Conservation (phyloP, 805 yeast genomes). For the Kazachstania viticola region DNA sequence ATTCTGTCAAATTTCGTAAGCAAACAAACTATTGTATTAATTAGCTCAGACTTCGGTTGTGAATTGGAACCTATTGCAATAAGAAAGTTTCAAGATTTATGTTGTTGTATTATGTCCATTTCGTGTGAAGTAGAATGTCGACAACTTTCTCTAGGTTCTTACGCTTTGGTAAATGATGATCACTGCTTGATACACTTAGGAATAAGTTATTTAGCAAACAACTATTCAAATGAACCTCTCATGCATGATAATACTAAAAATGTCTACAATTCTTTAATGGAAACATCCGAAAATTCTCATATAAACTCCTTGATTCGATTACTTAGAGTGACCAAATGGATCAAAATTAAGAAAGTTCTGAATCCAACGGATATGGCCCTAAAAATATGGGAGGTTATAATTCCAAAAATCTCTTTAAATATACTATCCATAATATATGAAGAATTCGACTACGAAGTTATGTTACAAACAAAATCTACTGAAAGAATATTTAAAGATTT, state of each 20-base stretch:
- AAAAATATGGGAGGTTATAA: slow-evolving; percentile 20
- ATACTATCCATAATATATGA: slow-evolving; percentile 25
- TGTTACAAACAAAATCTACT: slow-evolving; percentile 16
- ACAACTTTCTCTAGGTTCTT: slow-evolving; percentile 23
- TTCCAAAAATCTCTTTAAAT: slow-evolving; percentile 23
- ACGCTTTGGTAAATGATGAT: slow-evolving; percentile 20
- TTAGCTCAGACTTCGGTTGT: slow-evolving; percentile 24
- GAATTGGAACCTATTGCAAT: slow-evolving; percentile 19
- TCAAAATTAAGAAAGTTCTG: slow-evolving; percentile 7
- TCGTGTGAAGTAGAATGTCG: slow-evolving; percentile 23
- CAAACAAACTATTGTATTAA: slow-evolving; percentile 14
- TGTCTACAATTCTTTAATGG: slow-evolving; percentile 5
- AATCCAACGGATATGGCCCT: slow-evolving; percentile 15
- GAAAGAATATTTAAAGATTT: slow-evolving; percentile 17
- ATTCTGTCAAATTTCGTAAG: slow-evolving; percentile 10
- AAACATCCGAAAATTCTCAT: slow-evolving; percentile 1
- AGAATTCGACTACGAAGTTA: slow-evolving; percentile 19
- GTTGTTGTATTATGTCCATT: slow-evolving; percentile 18
- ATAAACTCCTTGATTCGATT: slow-evolving; percentile 5
- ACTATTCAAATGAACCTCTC: slow-evolving; percentile 2
- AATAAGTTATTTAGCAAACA: slow-evolving; percentile 10
- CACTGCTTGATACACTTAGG: slow-evolving; percentile 19
- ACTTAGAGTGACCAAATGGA: slow-evolving; percentile 13
- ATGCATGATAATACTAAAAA: slow-evolving; percentile 4
- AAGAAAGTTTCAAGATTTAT: slow-evolving; percentile 7